Evolutionary conservation across 1,139 yeast genomes (phyloP).

Genomic region (Sporopachydermia cereana): DNA sequence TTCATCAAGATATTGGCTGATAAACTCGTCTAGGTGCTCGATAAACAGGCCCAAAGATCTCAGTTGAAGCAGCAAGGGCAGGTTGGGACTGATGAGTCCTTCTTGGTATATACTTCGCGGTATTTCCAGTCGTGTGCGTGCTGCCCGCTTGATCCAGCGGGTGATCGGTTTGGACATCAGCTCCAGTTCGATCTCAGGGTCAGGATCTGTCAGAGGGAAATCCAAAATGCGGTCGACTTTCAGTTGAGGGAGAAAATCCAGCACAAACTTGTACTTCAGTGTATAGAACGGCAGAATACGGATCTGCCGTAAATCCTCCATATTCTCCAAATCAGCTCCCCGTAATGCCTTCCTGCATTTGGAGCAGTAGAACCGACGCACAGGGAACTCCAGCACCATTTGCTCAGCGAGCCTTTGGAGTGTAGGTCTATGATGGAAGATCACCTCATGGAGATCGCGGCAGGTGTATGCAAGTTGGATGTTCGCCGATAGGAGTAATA

Average conservation of each 20-base stretch:
- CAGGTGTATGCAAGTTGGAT: not conserved
- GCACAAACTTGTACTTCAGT: not conserved
- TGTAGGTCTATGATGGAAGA: not conserved
- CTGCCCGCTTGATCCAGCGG: not conserved
- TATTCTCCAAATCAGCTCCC: not conserved
- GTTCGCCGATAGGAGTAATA: not conserved
- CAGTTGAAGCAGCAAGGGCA: not conserved
- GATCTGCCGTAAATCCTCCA: too few species aligned
- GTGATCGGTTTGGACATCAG: not conserved
- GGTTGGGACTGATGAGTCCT: not conserved
- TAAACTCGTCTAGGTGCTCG: constrained; percentile 2
- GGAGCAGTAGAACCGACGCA: not conserved
- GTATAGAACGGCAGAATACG: constrained; percentile 1
- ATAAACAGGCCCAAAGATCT: not conserved
- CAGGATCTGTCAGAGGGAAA: not conserved
- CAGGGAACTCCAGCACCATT: constrained; percentile 10
- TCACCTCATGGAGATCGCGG: not conserved
- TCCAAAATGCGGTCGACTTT: not conserved
- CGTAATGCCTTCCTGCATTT: not conserved
- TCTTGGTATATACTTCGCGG: not conserved
- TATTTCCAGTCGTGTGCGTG: not conserved
- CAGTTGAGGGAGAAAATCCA: not conserved
- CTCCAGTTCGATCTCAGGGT: not conserved
- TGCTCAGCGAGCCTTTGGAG: constrained; percentile 60
- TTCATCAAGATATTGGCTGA: too few species aligned